Conservation (phyloP, 2,329 filamentous ascomycete species). For the Xylariomycetidae sp. region DNA sequence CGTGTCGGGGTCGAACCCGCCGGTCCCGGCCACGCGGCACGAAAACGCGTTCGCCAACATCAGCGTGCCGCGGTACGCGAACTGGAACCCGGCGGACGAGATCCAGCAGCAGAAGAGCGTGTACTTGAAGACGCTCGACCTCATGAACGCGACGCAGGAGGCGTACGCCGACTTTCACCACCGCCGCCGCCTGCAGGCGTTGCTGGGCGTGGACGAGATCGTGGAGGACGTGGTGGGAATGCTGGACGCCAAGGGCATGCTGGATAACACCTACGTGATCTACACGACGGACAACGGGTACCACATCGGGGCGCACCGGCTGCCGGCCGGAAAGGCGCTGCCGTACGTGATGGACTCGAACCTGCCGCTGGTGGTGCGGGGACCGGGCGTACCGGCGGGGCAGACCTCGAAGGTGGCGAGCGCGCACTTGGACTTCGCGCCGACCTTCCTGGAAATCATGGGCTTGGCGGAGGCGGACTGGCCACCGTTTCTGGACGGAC, state of each 20-base stretch:
- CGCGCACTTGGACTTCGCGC: constrained; percentile 10
- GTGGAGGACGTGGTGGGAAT: constrained; percentile 24
- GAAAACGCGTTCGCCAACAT: constrained; percentile 5
- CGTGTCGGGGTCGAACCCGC: constrained; percentile 8
- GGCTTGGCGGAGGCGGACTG: constrained; percentile 4
- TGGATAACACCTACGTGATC: constrained; percentile 12
- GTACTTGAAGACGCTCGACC: constrained; percentile 4
- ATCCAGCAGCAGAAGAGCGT: constrained; percentile 8
- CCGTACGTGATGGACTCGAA: constrained; percentile 8
- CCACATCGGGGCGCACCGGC: constrained; percentile 10
- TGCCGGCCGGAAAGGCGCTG: constrained; percentile 9
- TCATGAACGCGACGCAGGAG: constrained; percentile 5
- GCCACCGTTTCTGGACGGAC: constrained; percentile 10
- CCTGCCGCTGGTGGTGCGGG: constrained; percentile 11
- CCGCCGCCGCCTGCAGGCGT: constrained; percentile 14
- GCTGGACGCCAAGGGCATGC: constrained; percentile 18
- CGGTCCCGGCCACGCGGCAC: constrained; percentile 9
- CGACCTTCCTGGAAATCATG: constrained; percentile 11
- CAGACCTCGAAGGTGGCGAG: constrained; percentile 6
- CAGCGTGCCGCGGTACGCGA: constrained; percentile 5
- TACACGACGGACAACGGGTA: constrained; percentile 11
- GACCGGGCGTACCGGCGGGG: constrained; percentile 7
- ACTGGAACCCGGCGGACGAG: constrained; percentile 9
- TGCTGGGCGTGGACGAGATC: constrained; percentile 28
- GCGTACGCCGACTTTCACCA: constrained; percentile 5